Evolutionary conservation across 202 grass and related monocot species (phyloP).

Genomic region (Saccharum hybrid): DNA sequence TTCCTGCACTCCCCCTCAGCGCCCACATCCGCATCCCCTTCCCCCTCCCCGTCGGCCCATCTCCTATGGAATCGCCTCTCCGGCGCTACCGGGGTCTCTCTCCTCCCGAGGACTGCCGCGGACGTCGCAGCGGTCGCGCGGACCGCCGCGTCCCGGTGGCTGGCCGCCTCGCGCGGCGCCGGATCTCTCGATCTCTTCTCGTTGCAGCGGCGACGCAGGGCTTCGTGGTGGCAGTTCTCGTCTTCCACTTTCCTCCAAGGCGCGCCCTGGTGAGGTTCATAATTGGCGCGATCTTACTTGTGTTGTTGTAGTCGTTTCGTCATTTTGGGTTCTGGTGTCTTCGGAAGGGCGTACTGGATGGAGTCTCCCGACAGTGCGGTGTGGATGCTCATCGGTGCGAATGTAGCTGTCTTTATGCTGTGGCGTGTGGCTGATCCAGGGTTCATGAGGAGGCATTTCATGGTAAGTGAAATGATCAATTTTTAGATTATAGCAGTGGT

Average conservation of each 20-base stretch:
- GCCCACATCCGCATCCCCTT: conserved; percentile 10
- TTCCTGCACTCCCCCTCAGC: conserved; percentile 26
- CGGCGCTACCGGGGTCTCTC: neutral
- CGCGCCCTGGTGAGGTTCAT: conserved; percentile 48
- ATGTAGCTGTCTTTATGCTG: conserved; percentile 76
- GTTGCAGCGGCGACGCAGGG: conserved; percentile 33
- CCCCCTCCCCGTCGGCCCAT: conserved; percentile 18
- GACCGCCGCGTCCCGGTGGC: conserved; percentile 18
- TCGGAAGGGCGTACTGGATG: conserved; percentile 55
- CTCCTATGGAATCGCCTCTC: conserved; percentile 33
- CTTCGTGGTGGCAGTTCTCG: neutral
- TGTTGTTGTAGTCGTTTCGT: neutral
- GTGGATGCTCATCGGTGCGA: conserved; percentile 57
- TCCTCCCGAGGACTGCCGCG: conserved; percentile 43
- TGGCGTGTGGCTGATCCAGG: conserved; percentile 61
- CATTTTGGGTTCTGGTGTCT: conserved; percentile 30
- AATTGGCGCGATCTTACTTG: neutral
- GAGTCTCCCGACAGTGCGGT: conserved; percentile 48
- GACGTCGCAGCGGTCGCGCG: conserved; percentile 31
- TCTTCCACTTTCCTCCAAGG: conserved; percentile 21
- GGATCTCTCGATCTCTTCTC: conserved; percentile 51
- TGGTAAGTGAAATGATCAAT: conserved; percentile 44
- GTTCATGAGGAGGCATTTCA: conserved; percentile 86
- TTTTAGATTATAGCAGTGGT: neutral
- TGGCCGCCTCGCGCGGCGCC: conserved; percentile 12